Percentiles rank a stretch among this genome's conserved stretches.
Evolutionary conservation across 495 filamentous ascomycete genomes (phyloP).

Genomic region (Chaetomidium leptoderma): DNA sequence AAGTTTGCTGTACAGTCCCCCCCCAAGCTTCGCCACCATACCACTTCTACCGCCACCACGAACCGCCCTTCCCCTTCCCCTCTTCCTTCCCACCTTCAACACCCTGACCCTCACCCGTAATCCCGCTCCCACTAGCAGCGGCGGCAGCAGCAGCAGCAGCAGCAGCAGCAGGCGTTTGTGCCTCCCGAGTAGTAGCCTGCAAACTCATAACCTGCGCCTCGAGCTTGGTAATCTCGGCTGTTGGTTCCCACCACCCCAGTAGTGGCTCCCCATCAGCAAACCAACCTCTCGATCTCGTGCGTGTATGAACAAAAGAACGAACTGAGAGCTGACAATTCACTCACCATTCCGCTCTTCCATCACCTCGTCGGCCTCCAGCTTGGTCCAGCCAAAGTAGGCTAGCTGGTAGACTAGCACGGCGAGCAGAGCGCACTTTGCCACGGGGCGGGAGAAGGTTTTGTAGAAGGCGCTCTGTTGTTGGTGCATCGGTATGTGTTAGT

Average conservation of each 20-base stretch:
- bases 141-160: not conserved
- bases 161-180: not conserved
- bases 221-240: slow-evolving; percentile 22
- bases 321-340: not conserved
- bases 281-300: too few species aligned
- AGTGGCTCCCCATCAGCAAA: not conserved
- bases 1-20: too few species aligned
- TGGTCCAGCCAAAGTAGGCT: slow-evolving; percentile 78
- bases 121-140: not conserved
- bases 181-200: slow-evolving; percentile 6
- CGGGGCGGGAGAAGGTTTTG: slow-evolving; percentile 69
- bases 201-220: slow-evolving; percentile 24
- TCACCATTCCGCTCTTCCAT: slow-evolving; percentile 56
- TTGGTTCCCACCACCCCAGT: not conserved
- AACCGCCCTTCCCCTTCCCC: not conserved
- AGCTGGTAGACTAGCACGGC: slow-evolving; percentile 87
- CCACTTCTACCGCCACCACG: slow-evolving; percentile 15
- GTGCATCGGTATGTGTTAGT: not conserved
- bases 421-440: slow-evolving; percentile 80
- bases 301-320: too few species aligned
- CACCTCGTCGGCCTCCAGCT: slow-evolving; percentile 73
- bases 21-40: not conserved
- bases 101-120: not conserved
- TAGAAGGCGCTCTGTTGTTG: slow-evolving; percentile 64
- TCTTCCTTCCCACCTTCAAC: not conserved